Evolutionary conservation across 2,329 filamentous ascomycete genomes (phyloP), one percentile per base, ranked within the genome.

Genomic region (Venturia carpophila): DNA sequence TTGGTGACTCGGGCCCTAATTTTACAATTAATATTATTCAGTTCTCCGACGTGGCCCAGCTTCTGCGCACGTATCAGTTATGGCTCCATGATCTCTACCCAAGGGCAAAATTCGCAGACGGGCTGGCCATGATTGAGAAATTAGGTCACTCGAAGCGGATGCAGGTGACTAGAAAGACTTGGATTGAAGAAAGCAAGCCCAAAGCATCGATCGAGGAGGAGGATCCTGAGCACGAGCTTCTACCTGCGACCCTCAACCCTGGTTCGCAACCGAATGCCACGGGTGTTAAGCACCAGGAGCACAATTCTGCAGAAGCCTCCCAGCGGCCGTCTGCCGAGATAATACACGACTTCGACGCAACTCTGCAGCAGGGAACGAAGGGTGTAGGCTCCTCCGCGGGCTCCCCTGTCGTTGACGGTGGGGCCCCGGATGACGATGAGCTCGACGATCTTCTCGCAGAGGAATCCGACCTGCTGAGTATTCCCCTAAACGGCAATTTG

Each of bases 71-170:
- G 73, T 99, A 97, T 73, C 94, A 97, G 74, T 77, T 96, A 65
- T 99, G 94, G 94, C 88, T 99, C 1, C 93, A 99, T 76, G 92
- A 97, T 72, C 81, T 99, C 15, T 99, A 92, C 72, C 94, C 94
- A 15, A 92, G 95, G 72, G 94, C 93, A 5, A 93, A 92, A 72
- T 99, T 99, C 72, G 84, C 90, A 60, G 94, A 99, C 71, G 94
- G 90, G 2, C 79, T 97, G 7, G 79, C 83, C 47, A 96, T 97
- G 80, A 90, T 97, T 2, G 94, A 99, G 75, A 97, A 96, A 76
- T 82, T 91, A 0, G 94, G 94, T 1, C 94, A 97, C 76, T 91
- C 88, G 70, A 92, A 90, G 73, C 81, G 82, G 17, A 83, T 97
- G 73, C 84, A 90, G 68, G 83, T 85, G 41, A 88, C 88, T 77